These are phyloP conservation scores for Pyrenula aspistea DNA, from an alignment of 495 filamentous ascomycete genomes.

Conservation along the genomic window DNA sequence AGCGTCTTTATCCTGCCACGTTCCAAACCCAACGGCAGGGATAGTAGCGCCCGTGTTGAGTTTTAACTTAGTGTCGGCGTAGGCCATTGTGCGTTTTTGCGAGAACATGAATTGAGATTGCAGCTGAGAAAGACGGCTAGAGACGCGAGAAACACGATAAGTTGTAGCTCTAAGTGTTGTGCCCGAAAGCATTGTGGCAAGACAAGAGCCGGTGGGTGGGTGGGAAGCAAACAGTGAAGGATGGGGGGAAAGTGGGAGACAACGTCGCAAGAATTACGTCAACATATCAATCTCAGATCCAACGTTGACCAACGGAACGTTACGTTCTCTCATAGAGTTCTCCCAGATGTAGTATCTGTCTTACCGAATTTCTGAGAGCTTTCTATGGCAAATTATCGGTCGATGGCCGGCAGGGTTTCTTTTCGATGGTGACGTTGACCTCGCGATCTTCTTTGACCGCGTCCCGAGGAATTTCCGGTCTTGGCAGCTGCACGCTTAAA, in stretches of 20 bases:
- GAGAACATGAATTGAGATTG: neutral
- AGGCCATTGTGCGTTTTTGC: neutral
- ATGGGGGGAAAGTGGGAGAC: no score
- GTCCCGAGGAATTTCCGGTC: no score
- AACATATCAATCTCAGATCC: neutral
- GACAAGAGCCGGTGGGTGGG: no score
- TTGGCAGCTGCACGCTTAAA: no score
- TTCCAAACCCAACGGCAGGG: conserved; percentile 34
- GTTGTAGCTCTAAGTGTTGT: neutral
- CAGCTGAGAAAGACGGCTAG: neutral
- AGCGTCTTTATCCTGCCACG: conserved; percentile 34
- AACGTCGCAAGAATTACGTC: neutral
- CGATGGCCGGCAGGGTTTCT: no score
- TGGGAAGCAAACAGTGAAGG: no score
- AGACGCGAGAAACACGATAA: neutral
- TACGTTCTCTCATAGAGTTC: no score
- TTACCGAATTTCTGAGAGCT: no score
- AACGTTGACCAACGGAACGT: neutral
- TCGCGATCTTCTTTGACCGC: no score
- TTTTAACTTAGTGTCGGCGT: conserved; percentile 17
- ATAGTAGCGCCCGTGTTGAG: conserved; percentile 40
- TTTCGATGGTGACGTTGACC: no score
- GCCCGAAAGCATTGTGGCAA: neutral
- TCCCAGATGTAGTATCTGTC: no score
- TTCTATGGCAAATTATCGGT: no score